Evolutionary conservation across 2,329 filamentous ascomycete genomes (phyloP).

Genomic region (Cryphonectria japonica): DNA sequence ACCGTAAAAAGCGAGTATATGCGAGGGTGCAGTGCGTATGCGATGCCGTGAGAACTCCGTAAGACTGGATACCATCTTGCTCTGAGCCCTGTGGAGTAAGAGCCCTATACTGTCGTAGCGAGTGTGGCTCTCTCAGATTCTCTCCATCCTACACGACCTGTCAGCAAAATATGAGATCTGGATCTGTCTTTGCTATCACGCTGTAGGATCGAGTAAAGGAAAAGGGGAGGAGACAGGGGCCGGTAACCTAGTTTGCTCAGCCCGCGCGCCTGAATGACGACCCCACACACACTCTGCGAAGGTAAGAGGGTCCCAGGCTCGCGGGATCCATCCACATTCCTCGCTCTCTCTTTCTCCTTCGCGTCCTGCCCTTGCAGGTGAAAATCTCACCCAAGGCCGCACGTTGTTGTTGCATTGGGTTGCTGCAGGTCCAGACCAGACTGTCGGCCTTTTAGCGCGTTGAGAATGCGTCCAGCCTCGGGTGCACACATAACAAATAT

Average conservation of each 20-base stretch:
- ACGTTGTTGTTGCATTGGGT: conserved; percentile 6
- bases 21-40: neutral
- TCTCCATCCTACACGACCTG: neutral
- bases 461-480: neutral
- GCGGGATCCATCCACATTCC: neutral
- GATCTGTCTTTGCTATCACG: neutral
- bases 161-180: neutral
- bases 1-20: no score
- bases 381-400: neutral
- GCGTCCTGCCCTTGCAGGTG: neutral
- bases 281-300: neutral
- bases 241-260: neutral
- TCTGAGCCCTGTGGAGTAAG: neutral
- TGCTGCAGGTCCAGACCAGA: conserved; percentile 4
- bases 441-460: neutral
- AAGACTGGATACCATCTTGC: neutral
- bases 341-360: neutral
- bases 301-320: neutral
- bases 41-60: neutral
- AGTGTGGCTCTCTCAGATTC: neutral
- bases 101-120: neutral
- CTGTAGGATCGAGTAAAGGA: neutral
- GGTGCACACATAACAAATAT: neutral
- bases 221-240: neutral
- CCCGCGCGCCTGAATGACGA: neutral